Evolutionary conservation across 148 eudicot species (phyloP).

Genomic region (Pouteria glomerata): DNA sequence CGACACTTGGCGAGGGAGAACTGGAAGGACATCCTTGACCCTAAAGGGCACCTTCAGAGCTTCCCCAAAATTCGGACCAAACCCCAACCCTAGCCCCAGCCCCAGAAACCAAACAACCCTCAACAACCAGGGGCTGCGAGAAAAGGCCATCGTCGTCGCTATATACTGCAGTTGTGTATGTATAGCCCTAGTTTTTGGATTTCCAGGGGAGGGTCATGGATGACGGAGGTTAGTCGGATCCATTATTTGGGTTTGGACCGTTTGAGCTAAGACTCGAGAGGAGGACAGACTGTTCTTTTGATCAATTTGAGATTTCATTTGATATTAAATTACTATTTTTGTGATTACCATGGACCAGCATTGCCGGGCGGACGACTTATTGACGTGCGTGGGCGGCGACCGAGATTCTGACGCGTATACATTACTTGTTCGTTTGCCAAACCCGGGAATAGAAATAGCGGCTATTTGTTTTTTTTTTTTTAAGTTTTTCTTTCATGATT

Average conservation of each 20-base stretch:
- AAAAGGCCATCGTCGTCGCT: neutral
- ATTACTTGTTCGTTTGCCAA: too few species aligned
- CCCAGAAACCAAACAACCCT: constrained; percentile 21
- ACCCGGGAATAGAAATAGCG: too few species aligned
- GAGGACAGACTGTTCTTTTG: too few species aligned
- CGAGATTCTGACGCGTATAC: too few species aligned
- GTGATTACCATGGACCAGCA: too few species aligned
- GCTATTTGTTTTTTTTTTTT: too few species aligned
- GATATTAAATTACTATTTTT: too few species aligned
- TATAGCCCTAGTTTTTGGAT: neutral
- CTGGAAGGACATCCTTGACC: constrained; percentile 75
- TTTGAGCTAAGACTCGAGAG: too few species aligned
- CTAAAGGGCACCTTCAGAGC: constrained; percentile 73
- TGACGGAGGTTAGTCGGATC: neutral
- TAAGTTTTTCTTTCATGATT: too few species aligned
- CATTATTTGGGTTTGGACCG: neutral
- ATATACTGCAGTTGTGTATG: neutral
- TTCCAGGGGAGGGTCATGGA: neutral
- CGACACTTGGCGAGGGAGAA: constrained; percentile 73
- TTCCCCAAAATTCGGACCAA: constrained; percentile 36
- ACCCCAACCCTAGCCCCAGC: constrained; percentile 44
- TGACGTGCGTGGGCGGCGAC: too few species aligned
- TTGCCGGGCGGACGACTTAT: too few species aligned
- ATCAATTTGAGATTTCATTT: too few species aligned
- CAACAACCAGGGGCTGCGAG: neutral